Percentiles rank a stretch among this genome's conserved stretches.
These are phyloP conservation scores for Trichoderma simmonsii DNA, from an alignment of 2,329 filamentous ascomycete genomes.

Conservation along the genomic window DNA sequence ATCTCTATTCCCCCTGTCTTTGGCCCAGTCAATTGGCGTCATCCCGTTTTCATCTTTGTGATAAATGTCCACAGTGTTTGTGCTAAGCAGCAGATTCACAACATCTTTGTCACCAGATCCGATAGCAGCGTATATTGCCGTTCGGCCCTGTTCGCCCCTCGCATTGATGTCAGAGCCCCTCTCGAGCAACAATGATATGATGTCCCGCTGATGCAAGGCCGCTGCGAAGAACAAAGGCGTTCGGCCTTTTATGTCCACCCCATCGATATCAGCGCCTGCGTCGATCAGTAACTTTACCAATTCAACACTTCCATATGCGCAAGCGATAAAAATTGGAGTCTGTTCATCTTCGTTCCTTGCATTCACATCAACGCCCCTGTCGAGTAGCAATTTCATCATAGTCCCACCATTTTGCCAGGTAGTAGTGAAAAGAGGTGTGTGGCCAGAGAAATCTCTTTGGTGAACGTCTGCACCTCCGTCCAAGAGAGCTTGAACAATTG, in stretches of 20 bases:
- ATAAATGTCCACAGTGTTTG: neutral
- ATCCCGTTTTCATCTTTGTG: neutral
- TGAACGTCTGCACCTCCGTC: neutral
- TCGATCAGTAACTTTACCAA: neutral
- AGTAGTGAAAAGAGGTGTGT: neutral
- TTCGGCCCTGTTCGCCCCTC: neutral
- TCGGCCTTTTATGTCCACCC: neutral
- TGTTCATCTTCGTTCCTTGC: neutral
- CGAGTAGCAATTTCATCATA: neutral
- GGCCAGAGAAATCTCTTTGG: neutral
- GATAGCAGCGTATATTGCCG: neutral
- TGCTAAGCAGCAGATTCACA: neutral
- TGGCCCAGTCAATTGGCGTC: neutral
- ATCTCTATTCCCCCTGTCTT: neutral
- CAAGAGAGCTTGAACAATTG: neutral
- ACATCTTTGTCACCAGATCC: neutral
- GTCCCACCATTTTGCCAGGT: neutral
- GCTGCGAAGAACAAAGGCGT: neutral
- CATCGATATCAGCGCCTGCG: neutral
- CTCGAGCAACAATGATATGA: neutral
- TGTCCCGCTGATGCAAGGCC: neutral
- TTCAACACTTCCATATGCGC: neutral
- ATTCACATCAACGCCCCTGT: neutral
- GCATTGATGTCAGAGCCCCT: neutral
- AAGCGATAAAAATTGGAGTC: neutral